Evolutionary conservation across 2,329 filamentous ascomycete species (phyloP).

Genomic region (Helotiales sp.): DNA sequence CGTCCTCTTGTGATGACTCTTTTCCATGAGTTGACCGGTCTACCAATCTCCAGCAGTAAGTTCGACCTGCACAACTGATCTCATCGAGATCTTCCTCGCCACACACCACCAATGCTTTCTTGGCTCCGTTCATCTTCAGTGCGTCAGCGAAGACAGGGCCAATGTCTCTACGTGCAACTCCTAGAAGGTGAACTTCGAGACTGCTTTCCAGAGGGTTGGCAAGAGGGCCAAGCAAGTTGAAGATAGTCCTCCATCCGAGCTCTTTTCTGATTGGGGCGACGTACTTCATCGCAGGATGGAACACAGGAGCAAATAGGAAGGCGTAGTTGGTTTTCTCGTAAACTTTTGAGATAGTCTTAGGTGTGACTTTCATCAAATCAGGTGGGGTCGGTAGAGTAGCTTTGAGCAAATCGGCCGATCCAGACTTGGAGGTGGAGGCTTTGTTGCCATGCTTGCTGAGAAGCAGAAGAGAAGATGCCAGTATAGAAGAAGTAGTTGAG

Average conservation of each 20-base stretch:
- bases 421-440: conserved; percentile 92
- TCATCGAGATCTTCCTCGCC: conserved; percentile 95
- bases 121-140: conserved; percentile 70
- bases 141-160: conserved; percentile 89
- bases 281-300: conserved; percentile 92
- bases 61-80: conserved; percentile 85
- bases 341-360: conserved; percentile 67
- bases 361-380: conserved; percentile 71
- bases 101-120: conserved; percentile 87
- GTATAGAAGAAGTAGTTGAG: conserved; percentile 89
- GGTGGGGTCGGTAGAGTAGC: conserved; percentile 72
- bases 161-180: conserved; percentile 84
- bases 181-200: conserved; percentile 89
- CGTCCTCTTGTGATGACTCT: conserved; percentile 38
- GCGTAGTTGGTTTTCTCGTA: conserved; percentile 86
- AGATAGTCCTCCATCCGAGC: conserved; percentile 92
- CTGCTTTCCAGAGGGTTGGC: conserved; percentile 84
- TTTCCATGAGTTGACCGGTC: conserved; percentile 45
- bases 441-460: conserved; percentile 96
- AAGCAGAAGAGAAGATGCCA: conserved; percentile 81
- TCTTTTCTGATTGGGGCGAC: conserved; percentile 84
- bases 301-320: conserved; percentile 93
- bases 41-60: conserved; percentile 82
- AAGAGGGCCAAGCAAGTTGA: conserved; percentile 92
- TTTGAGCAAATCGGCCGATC: conserved; percentile 87